Evolutionary conservation across 192 early-diverging fungal species (phyloP), one percentile per base, ranked within the genome.

Genomic region (Coemansia sp.): DNA sequence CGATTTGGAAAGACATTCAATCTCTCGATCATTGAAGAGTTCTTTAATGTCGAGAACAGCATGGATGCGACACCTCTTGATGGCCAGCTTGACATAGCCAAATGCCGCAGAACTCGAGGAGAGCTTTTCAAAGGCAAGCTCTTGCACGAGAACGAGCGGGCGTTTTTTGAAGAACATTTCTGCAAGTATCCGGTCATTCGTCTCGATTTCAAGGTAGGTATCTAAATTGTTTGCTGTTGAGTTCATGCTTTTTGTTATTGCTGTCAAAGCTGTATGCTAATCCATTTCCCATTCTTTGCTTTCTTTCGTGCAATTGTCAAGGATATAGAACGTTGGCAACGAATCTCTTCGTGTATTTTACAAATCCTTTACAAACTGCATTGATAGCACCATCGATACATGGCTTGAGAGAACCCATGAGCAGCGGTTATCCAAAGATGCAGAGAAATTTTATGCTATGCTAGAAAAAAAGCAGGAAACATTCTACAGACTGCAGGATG

Each of bases 1-100:
- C 59, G 64, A 0, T 73, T 67, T 40, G 64, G 65, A 12, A 67
- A 66, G 54, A 62, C 46, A 13, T 73, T 73, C 61, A 73, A 67
- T 39, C 36, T 73, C 9, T 73, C 61, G 45, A 62, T 73, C 21
- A 46, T 73, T 4, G 66, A 63, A 37, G 61, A 61, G 62, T 68
- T 73, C 37, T 68, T 73, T 56, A 73, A 73, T 56, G 47, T 64
- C 8, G 12, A 37, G 5, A 47, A 58, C 42, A 11, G 16, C 42
- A 18, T 10, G 39, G 64, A 66, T 19, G 51, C 26, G 12, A 1
- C 37, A 19, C 8, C 26, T 13, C 19, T 51, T 2, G 7, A 51
- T 22, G 63, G 56, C n/a, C 13, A 0, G 15, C 8, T 65, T 18
- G 58, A 65, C 49, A 7, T 41, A 1, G 46, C 4, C 6, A 47